A percentile compares a stretch with the other conserved stretches of the same genome.
Evolutionary conservation across 1,284 basidiomycete species (phyloP).

Genomic region (Leccinum solheimii): DNA sequence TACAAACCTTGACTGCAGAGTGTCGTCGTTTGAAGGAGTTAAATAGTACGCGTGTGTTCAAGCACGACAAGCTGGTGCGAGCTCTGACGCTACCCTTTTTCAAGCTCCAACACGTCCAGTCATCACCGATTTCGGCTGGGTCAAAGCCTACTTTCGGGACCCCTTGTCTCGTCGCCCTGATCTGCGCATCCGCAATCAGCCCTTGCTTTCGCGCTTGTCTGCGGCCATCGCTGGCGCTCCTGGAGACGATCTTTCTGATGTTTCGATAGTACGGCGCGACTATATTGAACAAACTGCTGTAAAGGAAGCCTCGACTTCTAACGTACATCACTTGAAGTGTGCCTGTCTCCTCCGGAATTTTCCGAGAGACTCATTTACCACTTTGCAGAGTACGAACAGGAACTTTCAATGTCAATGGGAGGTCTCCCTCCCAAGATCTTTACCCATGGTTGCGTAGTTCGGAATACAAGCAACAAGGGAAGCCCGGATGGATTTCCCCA

Average conservation of each 20-base stretch:
- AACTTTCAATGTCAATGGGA: constrained; percentile 80
- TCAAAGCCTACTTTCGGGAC: constrained; percentile 16
- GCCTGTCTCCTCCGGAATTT: background rate
- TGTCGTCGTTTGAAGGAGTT: constrained; percentile 33
- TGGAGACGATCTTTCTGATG: constrained; percentile 59
- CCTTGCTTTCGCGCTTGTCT: constrained; percentile 55
- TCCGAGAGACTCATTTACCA: constrained; percentile 1
- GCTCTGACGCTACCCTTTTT: constrained; percentile 9
- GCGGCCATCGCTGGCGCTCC: constrained; percentile 58
- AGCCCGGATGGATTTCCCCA: constrained; percentile 35
- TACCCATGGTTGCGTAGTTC: constrained; percentile 46
- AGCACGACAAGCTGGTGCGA: background rate
- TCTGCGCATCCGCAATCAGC: constrained; percentile 47
- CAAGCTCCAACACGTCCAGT: constrained; percentile 15
- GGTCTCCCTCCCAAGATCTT: constrained; percentile 67
- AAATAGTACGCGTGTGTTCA: constrained; percentile 17
- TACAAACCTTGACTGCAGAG: constrained; percentile 25
- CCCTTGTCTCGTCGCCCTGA: constrained; percentile 45
- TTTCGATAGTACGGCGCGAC: constrained; percentile 56
- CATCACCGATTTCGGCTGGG: constrained; percentile 22
- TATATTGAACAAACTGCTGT: constrained; percentile 55
- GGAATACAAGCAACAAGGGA: background rate
- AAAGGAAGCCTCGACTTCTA: constrained; percentile 32
- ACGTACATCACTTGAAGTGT: constrained; percentile 32
- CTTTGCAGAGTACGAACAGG: constrained; percentile 58